Evolutionary conservation across 2,329 filamentous ascomycete genomes (phyloP).

Genomic region (Phaeosphaeria sp.): DNA sequence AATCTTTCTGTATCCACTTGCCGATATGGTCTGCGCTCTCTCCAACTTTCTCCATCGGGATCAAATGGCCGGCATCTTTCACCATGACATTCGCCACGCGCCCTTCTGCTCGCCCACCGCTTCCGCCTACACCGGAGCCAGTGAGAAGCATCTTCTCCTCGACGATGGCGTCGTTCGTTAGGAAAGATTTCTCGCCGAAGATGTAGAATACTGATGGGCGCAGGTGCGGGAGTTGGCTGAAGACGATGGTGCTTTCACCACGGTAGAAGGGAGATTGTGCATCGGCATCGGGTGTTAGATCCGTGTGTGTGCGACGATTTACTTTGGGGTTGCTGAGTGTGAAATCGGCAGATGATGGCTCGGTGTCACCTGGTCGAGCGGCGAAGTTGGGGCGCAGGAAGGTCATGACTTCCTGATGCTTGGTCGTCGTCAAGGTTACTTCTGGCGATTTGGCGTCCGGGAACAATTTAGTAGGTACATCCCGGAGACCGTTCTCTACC

Average conservation of each 20-base stretch:
- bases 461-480: conserved; percentile 69
- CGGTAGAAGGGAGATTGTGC: conserved; percentile 68
- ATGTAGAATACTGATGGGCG: conserved; percentile 73
- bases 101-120: conserved; percentile 68
- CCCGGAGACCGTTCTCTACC: conserved; percentile 76
- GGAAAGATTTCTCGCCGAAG: conserved; percentile 59
- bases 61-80: conserved; percentile 74
- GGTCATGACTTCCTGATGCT: conserved; percentile 86
- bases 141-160: conserved; percentile 69
- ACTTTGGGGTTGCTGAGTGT: conserved; percentile 36
- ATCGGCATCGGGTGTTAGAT: conserved; percentile 45
- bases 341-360: conserved; percentile 47
- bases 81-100: conserved; percentile 72
- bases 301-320: conserved; percentile 52
- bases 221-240: conserved; percentile 64
- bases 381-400: conserved; percentile 70
- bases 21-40: conserved; percentile 66
- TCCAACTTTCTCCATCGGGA: conserved; percentile 79
- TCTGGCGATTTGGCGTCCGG: conserved; percentile 53
- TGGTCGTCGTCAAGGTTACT: conserved; percentile 80
- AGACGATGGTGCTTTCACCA: conserved; percentile 66
- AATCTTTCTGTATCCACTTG: conserved; percentile 49
- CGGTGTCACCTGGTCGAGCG: conserved; percentile 52
- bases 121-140: conserved; percentile 71
- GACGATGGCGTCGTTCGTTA: conserved; percentile 61